Evolutionary conservation across 768 basidiomycete genomes (phyloP).

Genomic region (Mycena amicta): DNA sequence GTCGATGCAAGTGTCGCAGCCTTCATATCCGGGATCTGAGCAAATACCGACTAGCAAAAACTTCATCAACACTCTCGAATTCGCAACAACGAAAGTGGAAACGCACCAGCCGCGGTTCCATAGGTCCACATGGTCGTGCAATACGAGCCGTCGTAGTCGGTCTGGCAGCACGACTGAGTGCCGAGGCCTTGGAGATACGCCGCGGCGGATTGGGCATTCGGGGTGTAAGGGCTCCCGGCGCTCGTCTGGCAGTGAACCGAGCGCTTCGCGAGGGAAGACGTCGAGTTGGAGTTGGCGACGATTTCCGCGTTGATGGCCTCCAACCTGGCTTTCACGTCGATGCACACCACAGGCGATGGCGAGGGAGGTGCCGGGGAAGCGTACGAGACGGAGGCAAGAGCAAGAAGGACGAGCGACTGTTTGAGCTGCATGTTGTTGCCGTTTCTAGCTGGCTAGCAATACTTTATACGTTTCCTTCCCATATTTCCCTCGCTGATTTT

Average conservation of each 20-base stretch:
- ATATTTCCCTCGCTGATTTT: too few relatives aligned
- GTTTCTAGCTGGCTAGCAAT: too few relatives aligned
- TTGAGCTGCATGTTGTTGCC: background rate
- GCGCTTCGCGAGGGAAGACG: constrained; percentile 2
- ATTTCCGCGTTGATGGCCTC: background rate
- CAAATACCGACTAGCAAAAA: constrained; percentile 1
- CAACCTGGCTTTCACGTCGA: background rate
- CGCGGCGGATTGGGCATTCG: background rate
- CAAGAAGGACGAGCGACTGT: background rate
- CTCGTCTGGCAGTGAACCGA: constrained; percentile 11
- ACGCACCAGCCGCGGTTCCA: constrained; percentile 1
- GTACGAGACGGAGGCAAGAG: background rate
- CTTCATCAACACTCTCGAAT: background rate
- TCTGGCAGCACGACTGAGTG: background rate
- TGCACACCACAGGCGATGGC: background rate
- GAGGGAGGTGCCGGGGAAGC: background rate
- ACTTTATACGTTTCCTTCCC: too few relatives aligned
- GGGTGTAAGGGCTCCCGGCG: constrained; percentile 4
- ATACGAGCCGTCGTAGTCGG: background rate
- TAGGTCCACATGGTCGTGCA: constrained; percentile 15
- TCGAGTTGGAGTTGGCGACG: background rate
- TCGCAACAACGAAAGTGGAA: background rate
- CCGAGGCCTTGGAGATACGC: background rate
- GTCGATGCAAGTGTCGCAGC: background rate
- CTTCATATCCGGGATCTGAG: background rate